A percentile compares a stretch with the other conserved stretches of the same genome.
phyloP scores from a whole-genome alignment of 805 yeast genomes.

The Torulaspora delbrueckii region DNA sequence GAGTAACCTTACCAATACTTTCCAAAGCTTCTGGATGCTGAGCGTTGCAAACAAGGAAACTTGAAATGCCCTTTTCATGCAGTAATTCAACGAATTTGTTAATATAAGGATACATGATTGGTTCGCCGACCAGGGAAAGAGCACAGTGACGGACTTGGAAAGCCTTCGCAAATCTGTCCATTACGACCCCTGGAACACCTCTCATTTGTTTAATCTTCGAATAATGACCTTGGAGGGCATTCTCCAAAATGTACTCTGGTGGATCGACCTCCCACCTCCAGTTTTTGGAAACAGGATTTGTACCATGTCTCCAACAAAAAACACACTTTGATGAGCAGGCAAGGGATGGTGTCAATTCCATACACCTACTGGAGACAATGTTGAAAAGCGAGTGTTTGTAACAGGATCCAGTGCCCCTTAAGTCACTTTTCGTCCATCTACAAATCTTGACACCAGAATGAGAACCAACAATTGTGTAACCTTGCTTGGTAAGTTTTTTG shows the following conservation, averaged over 20 bases:
- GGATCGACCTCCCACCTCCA: conserved; percentile 97
- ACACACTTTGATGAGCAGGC: conserved; percentile 95
- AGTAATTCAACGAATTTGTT: conserved; percentile 77
- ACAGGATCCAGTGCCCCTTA: conserved; percentile 91
- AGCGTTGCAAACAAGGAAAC: conserved; percentile 90
- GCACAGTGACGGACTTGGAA: conserved; percentile 90
- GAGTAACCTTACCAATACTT: conserved; percentile 72
- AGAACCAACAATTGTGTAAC: conserved; percentile 87
- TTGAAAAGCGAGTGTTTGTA: conserved; percentile 91
- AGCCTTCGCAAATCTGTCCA: conserved; percentile 87
- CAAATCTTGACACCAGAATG: conserved; percentile 95
- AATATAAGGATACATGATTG: conserved; percentile 88
- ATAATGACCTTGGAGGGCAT: conserved; percentile 86
- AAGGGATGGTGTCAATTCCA: conserved; percentile 92
- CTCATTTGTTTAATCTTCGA: conserved; percentile 89
- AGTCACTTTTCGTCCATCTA: conserved; percentile 93
- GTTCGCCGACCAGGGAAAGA: conserved; percentile 88
- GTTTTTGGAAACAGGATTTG: conserved; percentile 91
- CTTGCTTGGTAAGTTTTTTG: conserved; percentile 85
- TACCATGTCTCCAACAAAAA: conserved; percentile 96
- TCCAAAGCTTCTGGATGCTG: conserved; percentile 87
- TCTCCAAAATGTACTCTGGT: conserved; percentile 76
- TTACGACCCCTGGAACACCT: conserved; percentile 91
- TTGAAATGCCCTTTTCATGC: conserved; percentile 74
- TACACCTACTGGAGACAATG: conserved; percentile 82